Base-by-base conservation (phyloP, 345 rosid genomes). In the Nasturtium officinale region DNA sequence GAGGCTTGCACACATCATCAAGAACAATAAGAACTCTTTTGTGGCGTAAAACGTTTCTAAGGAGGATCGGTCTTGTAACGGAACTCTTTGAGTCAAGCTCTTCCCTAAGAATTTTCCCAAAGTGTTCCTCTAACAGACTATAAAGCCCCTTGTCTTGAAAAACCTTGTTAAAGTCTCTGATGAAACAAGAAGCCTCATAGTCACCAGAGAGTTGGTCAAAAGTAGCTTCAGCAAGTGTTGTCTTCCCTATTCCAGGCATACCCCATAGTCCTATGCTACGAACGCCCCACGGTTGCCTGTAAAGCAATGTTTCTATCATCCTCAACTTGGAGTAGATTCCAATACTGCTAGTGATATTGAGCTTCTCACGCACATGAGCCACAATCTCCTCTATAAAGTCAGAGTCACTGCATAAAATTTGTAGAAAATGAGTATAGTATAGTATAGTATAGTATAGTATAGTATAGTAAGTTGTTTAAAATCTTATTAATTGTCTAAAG, bases 231-330 rank as follows among this genome's bases (percentile, higher is more conserved):
- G 60, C 61, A 52, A 52, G 61, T 7, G 71, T 37, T 0, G 61
- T 35, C 69, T 65, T 65, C 7, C 69, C 58, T 48, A 65, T 65
- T 1, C 58, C 69, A 3, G 29, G 2, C 69, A 50, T 65, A 17
- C 69, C 69, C 69, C 69, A 65, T 10, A 65, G 16, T 12, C 69
- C 69, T 17, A 65, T 4, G 25, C 69, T 47, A 2, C 17, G 55
- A 3, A 65, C 20, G 3, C 57, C 56, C 55, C 40, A 17, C 5
- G 69, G 42, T 47, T 64, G 69, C 69, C 30, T 29, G 17, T 6
- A 12, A 48, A 65, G 1, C 20, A 65, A 47, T 25, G 12, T 65
- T 65, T 65, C 69, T 30, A 65, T 65, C 42, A 13, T 9, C 35
- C 30, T 2, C 53, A 62, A n/a, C 54, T 33, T 62, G 0, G 67